phyloP scores from a whole-genome alignment of 139 green algal genomes.

The Mesotaenium endlicherianum region DNA sequence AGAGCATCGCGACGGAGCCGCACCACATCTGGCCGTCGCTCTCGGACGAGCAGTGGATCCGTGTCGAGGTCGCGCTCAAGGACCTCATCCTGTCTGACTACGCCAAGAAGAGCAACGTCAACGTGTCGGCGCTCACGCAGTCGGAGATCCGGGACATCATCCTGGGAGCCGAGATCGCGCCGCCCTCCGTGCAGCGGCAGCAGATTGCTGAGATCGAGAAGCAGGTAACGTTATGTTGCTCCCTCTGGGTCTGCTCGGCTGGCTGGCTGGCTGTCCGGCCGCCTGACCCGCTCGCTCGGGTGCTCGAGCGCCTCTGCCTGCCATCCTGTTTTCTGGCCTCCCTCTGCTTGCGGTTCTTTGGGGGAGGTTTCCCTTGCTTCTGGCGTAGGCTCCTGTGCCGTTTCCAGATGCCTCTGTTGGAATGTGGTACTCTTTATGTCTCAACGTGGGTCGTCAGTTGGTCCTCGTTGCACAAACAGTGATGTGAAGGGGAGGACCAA shows the following conservation, averaged over 20 bases:
- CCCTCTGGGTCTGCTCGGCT: no score
- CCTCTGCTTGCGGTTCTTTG: no score
- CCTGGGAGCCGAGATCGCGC: slow-evolving; percentile 97
- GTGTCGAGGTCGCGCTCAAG: slow-evolving; percentile 72
- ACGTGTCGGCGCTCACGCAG: slow-evolving; percentile 90
- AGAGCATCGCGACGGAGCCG: slow-evolving; percentile 89
- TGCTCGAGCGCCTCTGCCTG: background rate
- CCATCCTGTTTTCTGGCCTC: background rate
- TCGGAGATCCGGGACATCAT: slow-evolving; percentile 99
- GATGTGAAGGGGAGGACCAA: background rate
- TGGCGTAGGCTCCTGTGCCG: no score
- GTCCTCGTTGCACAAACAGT: background rate
- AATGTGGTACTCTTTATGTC: no score
- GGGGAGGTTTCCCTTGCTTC: no score
- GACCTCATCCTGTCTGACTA: slow-evolving; percentile 99
- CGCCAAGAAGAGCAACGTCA: slow-evolving; percentile 99
- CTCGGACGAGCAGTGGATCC: slow-evolving; percentile 99
- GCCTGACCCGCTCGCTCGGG: background rate
- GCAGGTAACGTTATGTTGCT: no score
- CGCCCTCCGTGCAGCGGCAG: slow-evolving; percentile 91
- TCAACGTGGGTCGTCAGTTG: no score
- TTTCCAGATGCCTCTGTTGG: no score
- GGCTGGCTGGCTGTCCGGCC: no score
- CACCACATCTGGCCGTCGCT: slow-evolving; percentile 98
- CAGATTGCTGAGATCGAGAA: slow-evolving; percentile 99